phyloP scores from a whole-genome alignment of 2,329 filamentous ascomycete genomes.

The Catunica adiposa region DNA sequence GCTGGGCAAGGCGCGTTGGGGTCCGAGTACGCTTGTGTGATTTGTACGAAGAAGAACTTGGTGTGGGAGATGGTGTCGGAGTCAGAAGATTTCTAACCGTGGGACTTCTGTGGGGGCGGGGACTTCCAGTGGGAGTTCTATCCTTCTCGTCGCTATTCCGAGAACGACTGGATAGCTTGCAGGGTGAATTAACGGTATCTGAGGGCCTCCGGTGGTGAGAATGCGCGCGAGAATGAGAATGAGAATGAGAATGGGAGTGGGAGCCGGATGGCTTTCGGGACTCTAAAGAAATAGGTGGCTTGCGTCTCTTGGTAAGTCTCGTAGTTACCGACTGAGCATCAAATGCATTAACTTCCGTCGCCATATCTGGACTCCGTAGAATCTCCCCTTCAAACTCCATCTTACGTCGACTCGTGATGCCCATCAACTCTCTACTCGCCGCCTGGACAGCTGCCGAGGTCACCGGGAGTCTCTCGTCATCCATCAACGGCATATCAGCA shows the following conservation, averaged over 20 bases:
- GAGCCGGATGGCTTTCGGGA: no score
- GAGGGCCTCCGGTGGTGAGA: not conserved
- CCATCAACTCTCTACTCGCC: constrained; percentile 33
- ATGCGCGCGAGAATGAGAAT: not conserved
- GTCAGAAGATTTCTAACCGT: not conserved
- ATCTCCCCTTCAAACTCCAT: not conserved
- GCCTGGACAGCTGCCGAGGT: constrained; percentile 39
- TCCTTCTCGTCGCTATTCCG: not conserved
- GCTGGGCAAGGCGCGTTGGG: not conserved
- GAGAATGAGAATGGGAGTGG: not conserved
- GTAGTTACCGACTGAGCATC: constrained; percentile 23
- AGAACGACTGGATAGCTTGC: not conserved
- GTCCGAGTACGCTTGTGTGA: not conserved
- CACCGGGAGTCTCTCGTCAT: constrained; percentile 6
- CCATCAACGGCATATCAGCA: not conserved
- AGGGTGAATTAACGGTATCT: not conserved
- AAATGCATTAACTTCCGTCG: constrained; percentile 20
- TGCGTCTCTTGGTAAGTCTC: constrained; percentile 31
- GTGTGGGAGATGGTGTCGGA: not conserved
- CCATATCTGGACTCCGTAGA: constrained; percentile 18
- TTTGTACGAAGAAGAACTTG: not conserved
- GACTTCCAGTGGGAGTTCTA: not conserved
- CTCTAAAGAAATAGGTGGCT: constrained; percentile 17
- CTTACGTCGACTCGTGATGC: constrained; percentile 21
- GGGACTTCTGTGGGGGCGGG: not conserved